Conservation (phyloP, 371 early-diverging fungal genomes). For the Apophysomyces sp. region DNA sequence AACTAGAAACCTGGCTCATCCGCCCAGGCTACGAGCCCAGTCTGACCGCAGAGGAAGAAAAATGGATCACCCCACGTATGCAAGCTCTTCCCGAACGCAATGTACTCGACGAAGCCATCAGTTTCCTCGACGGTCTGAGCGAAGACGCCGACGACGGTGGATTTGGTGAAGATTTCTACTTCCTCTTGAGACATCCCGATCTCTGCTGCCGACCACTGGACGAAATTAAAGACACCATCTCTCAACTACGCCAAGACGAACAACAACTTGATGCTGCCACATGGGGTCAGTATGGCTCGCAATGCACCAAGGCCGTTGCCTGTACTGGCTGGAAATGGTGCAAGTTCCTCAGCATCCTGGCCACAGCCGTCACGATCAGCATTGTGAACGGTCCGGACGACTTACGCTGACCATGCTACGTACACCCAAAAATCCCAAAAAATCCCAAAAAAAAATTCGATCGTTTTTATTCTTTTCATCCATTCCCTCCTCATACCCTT, state of each 20-base stretch:
- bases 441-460: not conserved
- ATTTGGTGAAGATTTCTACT: constrained; percentile 15
- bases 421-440: not conserved
- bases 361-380: constrained; percentile 55
- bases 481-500: constrained; percentile 1
- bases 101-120: constrained; percentile 34
- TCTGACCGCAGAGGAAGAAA: constrained; percentile 1
- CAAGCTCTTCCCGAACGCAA: constrained; percentile 18
- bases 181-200: constrained; percentile 17
- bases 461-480: not conserved
- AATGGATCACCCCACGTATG: not conserved
- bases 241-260: not conserved
- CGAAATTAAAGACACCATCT: constrained; percentile 3
- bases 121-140: constrained; percentile 13
- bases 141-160: constrained; percentile 16
- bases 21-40: not conserved
- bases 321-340: constrained; percentile 55
- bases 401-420: not conserved
- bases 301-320: constrained; percentile 2
- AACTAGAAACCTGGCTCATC: not conserved
- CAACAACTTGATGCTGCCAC: not conserved
- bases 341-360: constrained; percentile 53
- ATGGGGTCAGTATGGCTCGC: constrained; percentile 13
- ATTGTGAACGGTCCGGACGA: constrained; percentile 62
- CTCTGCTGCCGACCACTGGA: constrained; percentile 7